Base-by-base conservation (phyloP, 768 basidiomycete genomes). In the Hygrophorus russula region DNA sequence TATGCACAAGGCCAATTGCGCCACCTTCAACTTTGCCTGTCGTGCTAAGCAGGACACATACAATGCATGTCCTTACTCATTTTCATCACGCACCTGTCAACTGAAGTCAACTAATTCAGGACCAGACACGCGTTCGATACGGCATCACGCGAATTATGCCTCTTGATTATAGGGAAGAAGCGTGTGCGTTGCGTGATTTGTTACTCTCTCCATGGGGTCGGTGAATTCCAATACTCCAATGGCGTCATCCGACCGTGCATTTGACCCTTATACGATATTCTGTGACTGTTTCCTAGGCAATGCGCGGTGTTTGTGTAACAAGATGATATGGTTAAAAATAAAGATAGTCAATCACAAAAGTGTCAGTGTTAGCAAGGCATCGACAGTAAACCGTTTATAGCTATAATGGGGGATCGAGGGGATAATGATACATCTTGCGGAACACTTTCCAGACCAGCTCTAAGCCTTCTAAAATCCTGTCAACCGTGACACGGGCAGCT, bases 11-110 rank as follows among this genome's bases (percentile, higher is more conserved):
- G 78, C 85, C 2, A 70, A 70, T 9, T 85, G 84, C 47, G 71
- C 72, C 51, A 73, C 74, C 0, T 94, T 71, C 63, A 90, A 87
- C 54, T 88, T 98, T 60, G 70, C 73, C 32, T 88, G 89, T 57
- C 77, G 82, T 34, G 94, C 91, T 3, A 88, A 84, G 60, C 80
- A 82, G 54, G 91, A 97, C 49, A 80, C 78, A 0, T 98, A 72
- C 55, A 83, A 88, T 51, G 90, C 89, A 56, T 56, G 82, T 61
- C 2, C 8, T 27, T 13, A 15, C 12, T 36, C 34, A 9, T 43
- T 33, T 19, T 4, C 11, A 10, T 39, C 14, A 32, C 39, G 31
- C 19, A 29, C 3, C 36, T n/a, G 27, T 18, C 28, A 31, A 42
- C 20, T 37, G 18, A 19, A 13, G 20, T 19, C 9, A n/a, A 10